Percentiles rank a stretch among this genome's conserved stretches.
Evolutionary conservation across 805 yeast species (phyloP).

Genomic region (Lachancea sp.): DNA sequence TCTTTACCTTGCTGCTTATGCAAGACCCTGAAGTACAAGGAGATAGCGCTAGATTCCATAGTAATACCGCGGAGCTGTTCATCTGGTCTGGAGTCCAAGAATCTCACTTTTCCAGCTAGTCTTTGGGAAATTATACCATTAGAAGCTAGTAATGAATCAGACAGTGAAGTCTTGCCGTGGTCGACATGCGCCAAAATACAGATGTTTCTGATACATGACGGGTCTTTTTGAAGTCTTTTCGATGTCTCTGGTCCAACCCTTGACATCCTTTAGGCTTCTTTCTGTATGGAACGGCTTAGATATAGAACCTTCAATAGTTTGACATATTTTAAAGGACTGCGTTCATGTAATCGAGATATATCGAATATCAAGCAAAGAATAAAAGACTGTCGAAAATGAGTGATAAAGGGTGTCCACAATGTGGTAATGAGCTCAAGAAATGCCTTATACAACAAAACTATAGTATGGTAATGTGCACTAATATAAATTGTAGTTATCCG

Average conservation of each 20-base stretch:
- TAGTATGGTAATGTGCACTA: conserved; percentile 29
- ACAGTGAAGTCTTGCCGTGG: conserved; percentile 94
- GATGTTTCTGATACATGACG: conserved; percentile 72
- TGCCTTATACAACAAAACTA: conserved; percentile 32
- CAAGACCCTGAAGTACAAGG: conserved; percentile 76
- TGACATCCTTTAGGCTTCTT: conserved; percentile 30
- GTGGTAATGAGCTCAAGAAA: conserved; percentile 21
- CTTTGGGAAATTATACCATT: conserved; percentile 94
- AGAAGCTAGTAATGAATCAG: conserved; percentile 87
- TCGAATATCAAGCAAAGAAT: no score
- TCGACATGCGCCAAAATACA: conserved; percentile 98
- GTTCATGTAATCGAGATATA: no score
- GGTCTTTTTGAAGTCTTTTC: conserved; percentile 58
- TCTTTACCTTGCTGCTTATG: conserved; percentile 37
- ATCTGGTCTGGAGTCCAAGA: conserved; percentile 88
- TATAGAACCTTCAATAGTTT: no score
- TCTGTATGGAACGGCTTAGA: no score
- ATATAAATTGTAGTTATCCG: conserved; percentile 26
- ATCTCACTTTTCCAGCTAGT: conserved; percentile 92
- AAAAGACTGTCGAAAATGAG: no score
- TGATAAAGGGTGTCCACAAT: conserved; percentile 23
- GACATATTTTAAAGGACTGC: no score
- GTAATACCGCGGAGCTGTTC: conserved; percentile 96
- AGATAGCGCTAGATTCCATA: conserved; percentile 94
- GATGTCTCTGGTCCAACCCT: conserved; percentile 61